These are phyloP conservation scores for Tricholoma furcatifolium DNA, from an alignment of 768 basidiomycete genomes.

Conservation along the genomic window DNA sequence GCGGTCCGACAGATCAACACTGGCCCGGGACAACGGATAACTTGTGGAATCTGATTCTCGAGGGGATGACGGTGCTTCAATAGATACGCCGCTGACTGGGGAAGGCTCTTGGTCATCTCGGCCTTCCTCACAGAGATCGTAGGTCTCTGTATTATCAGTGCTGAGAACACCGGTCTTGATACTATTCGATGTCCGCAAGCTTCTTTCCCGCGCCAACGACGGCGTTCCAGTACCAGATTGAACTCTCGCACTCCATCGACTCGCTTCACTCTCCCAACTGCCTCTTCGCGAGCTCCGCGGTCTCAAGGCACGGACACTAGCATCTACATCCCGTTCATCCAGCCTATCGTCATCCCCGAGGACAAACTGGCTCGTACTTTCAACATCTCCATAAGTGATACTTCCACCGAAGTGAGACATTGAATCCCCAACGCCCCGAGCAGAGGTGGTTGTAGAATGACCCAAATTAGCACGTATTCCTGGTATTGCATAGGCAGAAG, in stretches of 20 bases:
- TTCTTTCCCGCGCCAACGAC: constrained; percentile 50
- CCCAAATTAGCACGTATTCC: constrained; percentile 49
- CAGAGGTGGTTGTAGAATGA: constrained; percentile 47
- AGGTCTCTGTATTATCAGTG: constrained; percentile 40
- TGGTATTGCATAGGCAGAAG: constrained; percentile 83
- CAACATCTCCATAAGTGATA: constrained; percentile 53
- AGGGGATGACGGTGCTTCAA: constrained; percentile 7
- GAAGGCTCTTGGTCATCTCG: constrained; percentile 16
- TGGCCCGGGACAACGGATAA: neutral
- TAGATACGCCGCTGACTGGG: constrained; percentile 2
- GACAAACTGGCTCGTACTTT: constrained; percentile 67
- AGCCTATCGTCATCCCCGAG: constrained; percentile 66
- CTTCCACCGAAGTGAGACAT: constrained; percentile 73
- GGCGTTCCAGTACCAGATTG: constrained; percentile 46
- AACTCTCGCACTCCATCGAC: constrained; percentile 81
- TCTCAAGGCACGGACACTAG: constrained; percentile 86
- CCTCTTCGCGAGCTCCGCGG: constrained; percentile 83
- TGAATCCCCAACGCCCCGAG: constrained; percentile 56
- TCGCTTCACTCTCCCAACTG: constrained; percentile 91
- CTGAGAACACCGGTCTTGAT: constrained; percentile 56
- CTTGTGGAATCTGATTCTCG: neutral
- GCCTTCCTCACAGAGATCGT: constrained; percentile 24
- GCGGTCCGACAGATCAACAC: constrained; percentile 2
- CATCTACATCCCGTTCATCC: constrained; percentile 74
- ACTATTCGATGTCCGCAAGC: constrained; percentile 61